Evolutionary conservation across 768 basidiomycete species (phyloP), one percentile per base, ranked within the genome.

Genomic region (Zangia roseola): DNA sequence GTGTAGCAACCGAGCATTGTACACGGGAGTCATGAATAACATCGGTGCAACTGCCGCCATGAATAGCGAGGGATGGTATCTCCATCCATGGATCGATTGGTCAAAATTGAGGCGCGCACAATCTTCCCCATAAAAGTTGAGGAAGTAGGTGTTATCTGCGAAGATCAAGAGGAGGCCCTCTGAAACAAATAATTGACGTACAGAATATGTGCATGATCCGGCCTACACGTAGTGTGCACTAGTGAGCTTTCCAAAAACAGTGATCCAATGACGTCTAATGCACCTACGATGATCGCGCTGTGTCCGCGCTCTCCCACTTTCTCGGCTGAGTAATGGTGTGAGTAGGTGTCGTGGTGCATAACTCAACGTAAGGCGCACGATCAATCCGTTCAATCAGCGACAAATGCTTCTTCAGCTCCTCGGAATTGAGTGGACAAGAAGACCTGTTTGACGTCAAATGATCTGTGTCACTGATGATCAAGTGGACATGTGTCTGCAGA

Each of bases 1-100:
- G 44, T 80, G 72, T 34, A 84, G 51, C 31, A 67, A 56, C 14
- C 62, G 65, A 10, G 79, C 60, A 48, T 81, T 78, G 10, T 73
- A 62, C 30, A 76, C 65, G 0, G 83, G 82, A 5, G 72, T 68
- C 39, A 68, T 74, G 62, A 83, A 84, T 5, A 83, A 61, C 6
- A 81, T 16, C 0, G 71, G 71, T 1, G 74, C 75, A 2, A 75
- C 40, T 0, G 61, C 40, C 8, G 44, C 61, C 57, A 82, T 73
- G n/a, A 72, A 53, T 26, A 47, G 55, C 0, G 81, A 77, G 13
- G 55, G 57, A 6, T 52, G 48, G 19, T 63, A 50, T 34, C 47
- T 52, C 52, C 57, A 50, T 40, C 55, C 56, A 43, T 70, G 58
- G 10, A 74, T 47, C 0, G 71, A 64, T 50, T 69, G 65, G 28